These are phyloP conservation scores for Diaporthe destruens DNA, from an alignment of 2,329 filamentous ascomycete genomes.

Conservation along the genomic window DNA sequence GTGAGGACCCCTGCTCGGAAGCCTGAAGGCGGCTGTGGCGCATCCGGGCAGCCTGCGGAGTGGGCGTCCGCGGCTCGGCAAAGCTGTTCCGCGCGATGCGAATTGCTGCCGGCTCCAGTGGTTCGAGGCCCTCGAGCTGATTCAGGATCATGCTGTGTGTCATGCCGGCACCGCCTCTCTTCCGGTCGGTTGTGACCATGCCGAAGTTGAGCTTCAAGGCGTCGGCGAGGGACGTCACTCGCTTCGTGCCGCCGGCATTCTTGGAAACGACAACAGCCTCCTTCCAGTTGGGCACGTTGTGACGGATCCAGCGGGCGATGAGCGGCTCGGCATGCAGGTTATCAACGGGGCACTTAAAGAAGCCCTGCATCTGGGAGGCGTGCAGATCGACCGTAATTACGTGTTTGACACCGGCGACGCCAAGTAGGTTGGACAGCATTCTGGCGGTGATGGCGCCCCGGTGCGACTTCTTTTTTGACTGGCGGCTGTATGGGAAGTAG, in stretches of 20 bases:
- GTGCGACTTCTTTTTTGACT: constrained; percentile 99
- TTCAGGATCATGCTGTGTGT: constrained; percentile 82
- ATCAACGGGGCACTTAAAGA: constrained; percentile 97
- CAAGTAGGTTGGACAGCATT: constrained; percentile 95
- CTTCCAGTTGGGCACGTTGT: constrained; percentile 88
- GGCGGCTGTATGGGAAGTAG: constrained; percentile 99
- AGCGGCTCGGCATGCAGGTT: constrained; percentile 97
- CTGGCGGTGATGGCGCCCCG: constrained; percentile 95
- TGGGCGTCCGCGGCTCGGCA: constrained; percentile 43
- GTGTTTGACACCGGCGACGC: constrained; percentile 95
- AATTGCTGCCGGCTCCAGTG: constrained; percentile 40
- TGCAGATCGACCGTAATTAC: constrained; percentile 98
- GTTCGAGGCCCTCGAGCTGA: constrained; percentile 72
- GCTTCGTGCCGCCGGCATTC: constrained; percentile 96
- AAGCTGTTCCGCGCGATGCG: constrained; percentile 45
- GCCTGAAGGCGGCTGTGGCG: constrained; percentile 48
- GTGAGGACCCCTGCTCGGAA: constrained; percentile 60
- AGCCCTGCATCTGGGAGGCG: constrained; percentile 98
- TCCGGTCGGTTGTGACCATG: constrained; percentile 89
- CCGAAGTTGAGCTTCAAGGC: constrained; percentile 97
- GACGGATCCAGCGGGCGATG: constrained; percentile 93
- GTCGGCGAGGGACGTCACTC: constrained; percentile 95
- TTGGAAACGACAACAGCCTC: constrained; percentile 98
- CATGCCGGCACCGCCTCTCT: constrained; percentile 72
- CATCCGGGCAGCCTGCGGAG: constrained; percentile 47